Base-by-base conservation (phyloP, 192 early-diverging fungal genomes). In the Coemansia sp. region DNA sequence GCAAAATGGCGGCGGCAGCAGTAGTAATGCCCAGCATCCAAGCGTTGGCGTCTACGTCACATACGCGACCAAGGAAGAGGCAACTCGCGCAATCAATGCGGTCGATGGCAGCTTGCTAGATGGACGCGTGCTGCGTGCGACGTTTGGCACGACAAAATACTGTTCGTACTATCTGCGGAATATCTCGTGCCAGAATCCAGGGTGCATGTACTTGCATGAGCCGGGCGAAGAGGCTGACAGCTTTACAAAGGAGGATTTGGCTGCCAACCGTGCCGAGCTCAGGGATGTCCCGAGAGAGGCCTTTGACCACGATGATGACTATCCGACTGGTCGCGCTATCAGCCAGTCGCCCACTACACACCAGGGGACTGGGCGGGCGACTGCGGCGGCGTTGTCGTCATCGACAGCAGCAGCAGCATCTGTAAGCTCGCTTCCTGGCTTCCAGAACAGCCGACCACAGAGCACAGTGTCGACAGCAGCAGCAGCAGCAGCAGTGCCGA, bases 91-190 rank as follows among this genome's bases (percentile, higher is more conserved):
- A 2, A 98, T 99, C 59, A 92, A 91, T n/a, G 91, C 89, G 0
- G 91, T 98, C 6, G 96, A 99, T 68, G 95, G 95, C 8, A 93
- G 87, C 58, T 75, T 89, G 34, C 84, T 83, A 57, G 97, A 97
- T 46, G 92, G 91, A 19, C 91, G 90, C 52, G 82, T 91, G 34
- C 64, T 99, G 27, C 86, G 92, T 85, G 97, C 94, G 10, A 95
- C 95, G 0, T 94, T 91, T 80, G 97, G 97, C 18, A 95, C 95
- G 8, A 99, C 97, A 35, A 98, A 98, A 69, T 99, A 99, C 80
- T 99, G 97, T 66, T 90, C 94, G 4, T 94, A 92, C 71, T 99
- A 93, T 69, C 75, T 99, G 56, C 90, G 94, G 29, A 89, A 87
- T 66, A 90, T 94, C 62, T 68, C 84, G 4, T 99, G 97, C 74